phyloP scores from a whole-genome alignment of 495 filamentous ascomycete genomes.

The Daldinia loculata region DNA sequence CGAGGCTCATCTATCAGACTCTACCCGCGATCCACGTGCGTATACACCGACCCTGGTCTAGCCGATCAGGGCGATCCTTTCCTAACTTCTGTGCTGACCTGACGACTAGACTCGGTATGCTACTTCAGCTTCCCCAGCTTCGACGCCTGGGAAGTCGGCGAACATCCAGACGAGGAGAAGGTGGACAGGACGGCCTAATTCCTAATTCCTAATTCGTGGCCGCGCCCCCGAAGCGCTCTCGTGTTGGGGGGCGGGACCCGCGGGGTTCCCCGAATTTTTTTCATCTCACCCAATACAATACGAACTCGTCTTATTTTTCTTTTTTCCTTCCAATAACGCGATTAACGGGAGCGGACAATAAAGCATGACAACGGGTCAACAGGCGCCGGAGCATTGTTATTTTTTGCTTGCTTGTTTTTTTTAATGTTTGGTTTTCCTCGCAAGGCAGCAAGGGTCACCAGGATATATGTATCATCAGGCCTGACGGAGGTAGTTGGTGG shows the following conservation, averaged over 20 bases:
- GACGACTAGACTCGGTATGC: constrained; percentile 48
- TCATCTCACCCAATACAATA: background rate
- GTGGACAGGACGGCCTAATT: constrained; percentile 28
- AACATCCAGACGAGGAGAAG: constrained; percentile 50
- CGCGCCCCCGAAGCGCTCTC: constrained; percentile 4
- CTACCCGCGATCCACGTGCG: constrained; percentile 41
- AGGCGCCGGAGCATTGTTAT: constrained; percentile 32
- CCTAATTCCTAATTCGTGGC: background rate
- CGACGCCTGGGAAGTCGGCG: constrained; percentile 56
- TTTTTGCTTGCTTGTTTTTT: background rate
- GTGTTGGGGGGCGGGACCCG: constrained; percentile 1
- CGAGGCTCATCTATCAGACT: constrained; percentile 46
- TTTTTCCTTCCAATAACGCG: constrained; percentile 5
- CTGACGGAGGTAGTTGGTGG: too few species aligned
- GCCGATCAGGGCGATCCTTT: constrained; percentile 5
- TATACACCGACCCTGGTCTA: background rate
- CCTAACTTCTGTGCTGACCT: constrained; percentile 22
- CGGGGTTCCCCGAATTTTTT: constrained; percentile 29
- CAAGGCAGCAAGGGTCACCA: background rate
- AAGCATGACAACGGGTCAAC: constrained; percentile 41
- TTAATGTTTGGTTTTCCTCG: too few species aligned
- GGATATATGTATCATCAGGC: background rate
- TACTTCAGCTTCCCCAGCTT: constrained; percentile 69
- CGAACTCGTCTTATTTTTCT: constrained; percentile 23
- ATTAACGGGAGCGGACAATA: constrained; percentile 28